Conservation (phyloP, 371 early-diverging fungal genomes). For the Mucor irregularis region DNA sequence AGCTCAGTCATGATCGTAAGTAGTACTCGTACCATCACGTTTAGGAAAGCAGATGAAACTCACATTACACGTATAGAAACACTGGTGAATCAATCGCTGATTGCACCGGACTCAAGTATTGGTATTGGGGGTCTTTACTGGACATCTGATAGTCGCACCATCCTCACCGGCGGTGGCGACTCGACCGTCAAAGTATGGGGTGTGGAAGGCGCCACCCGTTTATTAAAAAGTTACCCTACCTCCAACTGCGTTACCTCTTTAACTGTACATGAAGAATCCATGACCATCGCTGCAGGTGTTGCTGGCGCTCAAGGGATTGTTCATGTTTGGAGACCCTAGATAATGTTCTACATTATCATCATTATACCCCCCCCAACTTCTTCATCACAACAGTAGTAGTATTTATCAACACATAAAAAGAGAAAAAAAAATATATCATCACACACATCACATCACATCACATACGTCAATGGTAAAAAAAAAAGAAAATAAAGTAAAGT, state of each 20-base stretch:
- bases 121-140: slow-evolving; percentile 43
- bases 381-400: too few relatives aligned
- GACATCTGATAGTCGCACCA: slow-evolving; percentile 31
- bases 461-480: too few relatives aligned
- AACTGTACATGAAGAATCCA: slow-evolving; percentile 33
- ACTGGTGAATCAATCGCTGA: slow-evolving; percentile 8
- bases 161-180: slow-evolving; percentile 50
- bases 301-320: slow-evolving; percentile 42
- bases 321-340: slow-evolving; percentile 32
- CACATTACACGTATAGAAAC: slow-evolving; percentile 1
- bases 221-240: slow-evolving; percentile 33
- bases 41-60: neutral
- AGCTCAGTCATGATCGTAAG: slow-evolving; percentile 35
- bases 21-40: too few relatives aligned
- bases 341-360: neutral
- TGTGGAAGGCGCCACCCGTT: slow-evolving; percentile 18
- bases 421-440: too few relatives aligned
- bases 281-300: slow-evolving; percentile 42
- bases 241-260: slow-evolving; percentile 36
- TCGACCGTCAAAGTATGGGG: slow-evolving; percentile 40
- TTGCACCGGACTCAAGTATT: slow-evolving; percentile 34
- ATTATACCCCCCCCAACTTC: slow-evolving; percentile 1
- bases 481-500: too few relatives aligned
- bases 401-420: too few relatives aligned
- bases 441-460: too few relatives aligned